Conservation (phyloP, 805 yeast genomes). For the Schwanniomyces occidentalis region DNA sequence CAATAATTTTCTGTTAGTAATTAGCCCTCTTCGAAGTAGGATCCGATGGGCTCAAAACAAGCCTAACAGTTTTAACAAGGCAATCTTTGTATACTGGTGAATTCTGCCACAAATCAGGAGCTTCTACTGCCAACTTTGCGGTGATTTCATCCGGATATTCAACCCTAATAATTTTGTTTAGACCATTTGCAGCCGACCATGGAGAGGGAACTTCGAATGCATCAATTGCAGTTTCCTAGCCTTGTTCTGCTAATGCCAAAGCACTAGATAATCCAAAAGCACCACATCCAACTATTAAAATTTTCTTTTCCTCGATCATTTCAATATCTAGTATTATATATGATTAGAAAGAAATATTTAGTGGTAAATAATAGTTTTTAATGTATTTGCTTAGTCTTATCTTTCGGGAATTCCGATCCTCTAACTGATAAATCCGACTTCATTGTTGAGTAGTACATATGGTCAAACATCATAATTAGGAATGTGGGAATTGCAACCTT, state of each 20-base stretch:
- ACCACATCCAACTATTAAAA: slow-evolving; percentile 39
- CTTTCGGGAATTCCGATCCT: too few species aligned
- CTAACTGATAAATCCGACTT: too few species aligned
- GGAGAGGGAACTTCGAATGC: slow-evolving; percentile 37
- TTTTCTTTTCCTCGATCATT: too few species aligned
- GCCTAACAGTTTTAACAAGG: slow-evolving; percentile 43
- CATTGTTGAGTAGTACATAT: too few species aligned
- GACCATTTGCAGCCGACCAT: slow-evolving; percentile 41
- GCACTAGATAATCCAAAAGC: slow-evolving; percentile 49
- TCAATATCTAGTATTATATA: too few species aligned
- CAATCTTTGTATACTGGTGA: slow-evolving; percentile 31
- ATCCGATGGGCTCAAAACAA: slow-evolving; percentile 34
- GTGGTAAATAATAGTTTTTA: too few species aligned
- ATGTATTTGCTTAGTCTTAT: too few species aligned
- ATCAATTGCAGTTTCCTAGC: slow-evolving; percentile 20
- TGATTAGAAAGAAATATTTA: too few species aligned
- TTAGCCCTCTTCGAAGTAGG: slow-evolving; percentile 6
- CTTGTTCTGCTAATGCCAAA: slow-evolving; percentile 31
- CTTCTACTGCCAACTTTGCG: slow-evolving; percentile 43
- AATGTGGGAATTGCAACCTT: too few species aligned
- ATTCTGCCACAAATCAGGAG: slow-evolving; percentile 37
- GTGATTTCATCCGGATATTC: slow-evolving; percentile 19
- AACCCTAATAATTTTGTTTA: slow-evolving; percentile 24
- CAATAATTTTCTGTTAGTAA: slow-evolving; percentile 12
- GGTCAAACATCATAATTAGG: too few species aligned